Base-by-base conservation (phyloP, 495 filamentous ascomycete genomes). In the Viridothelium virens region DNA sequence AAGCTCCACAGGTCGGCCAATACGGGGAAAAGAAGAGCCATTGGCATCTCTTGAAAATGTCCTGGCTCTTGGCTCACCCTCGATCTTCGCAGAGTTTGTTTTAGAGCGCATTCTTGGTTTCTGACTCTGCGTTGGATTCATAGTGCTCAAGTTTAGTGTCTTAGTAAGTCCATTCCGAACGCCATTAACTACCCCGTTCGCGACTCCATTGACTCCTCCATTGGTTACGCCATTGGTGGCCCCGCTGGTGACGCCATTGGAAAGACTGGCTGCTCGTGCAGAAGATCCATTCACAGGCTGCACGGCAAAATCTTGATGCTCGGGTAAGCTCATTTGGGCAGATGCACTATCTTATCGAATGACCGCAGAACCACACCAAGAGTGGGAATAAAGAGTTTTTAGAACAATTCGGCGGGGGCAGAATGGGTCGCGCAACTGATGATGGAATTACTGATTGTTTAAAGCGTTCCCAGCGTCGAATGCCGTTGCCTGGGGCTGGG, bases 1-100 rank as follows among this genome's bases (percentile, higher is more conserved):
- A 16, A 82, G 78, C 66, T 84, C 78, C 25, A 87, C 80, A 0
- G 86, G 81, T 65, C 78, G 81, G 62, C 81, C 82, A 34, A 89
- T 78, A 1, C 79, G 78, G 1, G 85, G 85, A 36, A 38, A 68
- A 14, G 53, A 18, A 0, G 33, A 34, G 18, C 53, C 53, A 59
- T 36, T 59, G 6, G 31, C 53, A 59, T 59, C 53, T 59, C 53
- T 33, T 10, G 53, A 59, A 36, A 59, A 59, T 14, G 53, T 59
- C 31, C 14, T 59, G 33, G 53, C 53, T 18, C 14, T 59, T 33
- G 53, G 53, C 31, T 59, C 5, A 18, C 53, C 53, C 10, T 59
- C 53, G 14, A 36, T 7, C 36, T 2, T 33, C 5, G 53, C n/a
- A 36, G 53, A 59, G 3, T 34, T 34, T 36, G 31, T 34, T 31